Conservation (phyloP, 495 filamentous ascomycete genomes). For the Podospora comata region DNA sequence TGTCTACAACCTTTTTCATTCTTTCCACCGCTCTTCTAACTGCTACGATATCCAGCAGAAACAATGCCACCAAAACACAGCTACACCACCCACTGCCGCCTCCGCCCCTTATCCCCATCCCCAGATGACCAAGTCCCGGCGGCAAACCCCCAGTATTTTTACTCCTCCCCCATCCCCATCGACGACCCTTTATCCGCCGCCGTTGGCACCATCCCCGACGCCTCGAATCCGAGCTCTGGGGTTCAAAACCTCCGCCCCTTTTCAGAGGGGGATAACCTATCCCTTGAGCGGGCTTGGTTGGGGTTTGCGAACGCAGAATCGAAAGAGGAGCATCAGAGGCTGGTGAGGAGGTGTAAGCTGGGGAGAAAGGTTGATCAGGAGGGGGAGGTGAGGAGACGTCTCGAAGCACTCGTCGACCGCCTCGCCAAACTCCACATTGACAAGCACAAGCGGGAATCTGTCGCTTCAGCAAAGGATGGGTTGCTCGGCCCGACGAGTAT, state of each 20-base stretch:
- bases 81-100: not conserved
- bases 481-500: not conserved
- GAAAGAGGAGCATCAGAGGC: conserved; percentile 43
- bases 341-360: conserved; percentile 28
- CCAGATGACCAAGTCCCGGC: conserved; percentile 33
- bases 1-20: too few relatives aligned
- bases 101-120: not conserved
- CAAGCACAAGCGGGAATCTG: conserved; percentile 32
- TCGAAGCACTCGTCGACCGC: conserved; percentile 46
- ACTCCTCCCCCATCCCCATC: conserved; percentile 69
- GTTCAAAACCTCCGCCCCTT: conserved; percentile 71
- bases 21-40: too few relatives aligned
- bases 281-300: conserved; percentile 70
- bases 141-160: conserved; percentile 74
- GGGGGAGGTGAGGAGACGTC: conserved; percentile 37
- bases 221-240: conserved; percentile 45
- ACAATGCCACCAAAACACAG: not conserved
- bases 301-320: conserved; percentile 37
- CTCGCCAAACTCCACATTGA: conserved; percentile 37
- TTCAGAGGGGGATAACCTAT: conserved; percentile 67
- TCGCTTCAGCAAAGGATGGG: not conserved
- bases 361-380: conserved; percentile 30
- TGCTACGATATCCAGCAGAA: not conserved
- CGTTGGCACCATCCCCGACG: conserved; percentile 51
- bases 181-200: conserved; percentile 76